Percentiles rank a stretch among this genome's conserved stretches.
Conservation (phyloP, 495 filamentous ascomycete genomes). For the Geoglossum glabrum region DNA sequence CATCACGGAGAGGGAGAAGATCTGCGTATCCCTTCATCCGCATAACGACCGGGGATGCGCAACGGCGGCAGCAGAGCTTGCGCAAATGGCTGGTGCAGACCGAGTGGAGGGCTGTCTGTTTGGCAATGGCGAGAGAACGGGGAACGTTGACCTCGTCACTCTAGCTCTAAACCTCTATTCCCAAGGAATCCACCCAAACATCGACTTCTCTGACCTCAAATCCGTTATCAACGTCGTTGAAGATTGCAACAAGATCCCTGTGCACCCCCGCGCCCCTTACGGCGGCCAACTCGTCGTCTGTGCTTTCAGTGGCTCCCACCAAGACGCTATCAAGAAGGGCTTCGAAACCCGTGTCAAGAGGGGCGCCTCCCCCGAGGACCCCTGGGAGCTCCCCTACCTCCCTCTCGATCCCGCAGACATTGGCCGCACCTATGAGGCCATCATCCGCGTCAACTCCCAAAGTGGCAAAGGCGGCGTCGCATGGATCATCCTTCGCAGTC, state of each 20-base stretch:
- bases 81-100: constrained; percentile 94
- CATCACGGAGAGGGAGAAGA: constrained; percentile 57
- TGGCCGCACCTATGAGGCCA: constrained; percentile 85
- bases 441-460: constrained; percentile 95
- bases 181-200: constrained; percentile 69
- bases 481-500: constrained; percentile 74
- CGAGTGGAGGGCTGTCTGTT: constrained; percentile 90
- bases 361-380: constrained; percentile 32
- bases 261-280: constrained; percentile 76
- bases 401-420: constrained; percentile 88
- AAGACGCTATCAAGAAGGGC: constrained; percentile 97
- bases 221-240: constrained; percentile 79
- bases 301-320: constrained; percentile 80
- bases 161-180: constrained; percentile 92
- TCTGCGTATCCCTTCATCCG: constrained; percentile 67
- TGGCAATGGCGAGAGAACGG: constrained; percentile 88
- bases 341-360: constrained; percentile 50
- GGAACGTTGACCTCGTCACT: constrained; percentile 91
- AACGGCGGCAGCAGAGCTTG: constrained; percentile 73
- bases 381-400: constrained; percentile 69
- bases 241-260: constrained; percentile 82
- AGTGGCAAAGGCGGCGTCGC: constrained; percentile 89
- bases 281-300: constrained; percentile 76
- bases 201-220: constrained; percentile 86
- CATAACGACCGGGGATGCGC: constrained; percentile 93